These are phyloP conservation scores for Epichloe elymi DNA, from an alignment of 2,329 filamentous ascomycete species.

Conservation along the genomic window DNA sequence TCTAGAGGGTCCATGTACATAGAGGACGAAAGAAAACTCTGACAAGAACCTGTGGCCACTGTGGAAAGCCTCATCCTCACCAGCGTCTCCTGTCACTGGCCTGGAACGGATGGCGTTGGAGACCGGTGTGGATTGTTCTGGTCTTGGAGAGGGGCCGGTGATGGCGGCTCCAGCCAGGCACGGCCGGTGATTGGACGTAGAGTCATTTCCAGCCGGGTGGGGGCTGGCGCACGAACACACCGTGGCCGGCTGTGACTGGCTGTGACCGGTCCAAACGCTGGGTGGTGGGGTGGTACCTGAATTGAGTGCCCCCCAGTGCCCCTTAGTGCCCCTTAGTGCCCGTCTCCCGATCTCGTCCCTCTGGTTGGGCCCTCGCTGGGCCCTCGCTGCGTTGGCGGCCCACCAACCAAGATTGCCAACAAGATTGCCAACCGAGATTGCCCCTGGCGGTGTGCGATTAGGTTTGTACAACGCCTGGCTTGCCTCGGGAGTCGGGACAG, in stretches of 20 bases:
- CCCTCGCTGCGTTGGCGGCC: too few relatives aligned
- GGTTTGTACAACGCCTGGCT: neutral
- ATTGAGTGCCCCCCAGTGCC: neutral
- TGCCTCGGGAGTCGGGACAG: neutral
- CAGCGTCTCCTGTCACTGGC: neutral
- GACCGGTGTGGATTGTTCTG: neutral
- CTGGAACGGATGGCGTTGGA: constrained; percentile 1
- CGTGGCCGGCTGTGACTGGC: constrained; percentile 5
- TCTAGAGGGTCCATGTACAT: neutral
- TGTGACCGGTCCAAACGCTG: too few relatives aligned
- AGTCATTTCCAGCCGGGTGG: constrained; percentile 6
- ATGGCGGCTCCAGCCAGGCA: constrained; percentile 9
- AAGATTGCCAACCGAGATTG: too few relatives aligned
- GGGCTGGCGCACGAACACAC: neutral
- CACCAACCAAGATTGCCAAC: too few relatives aligned
- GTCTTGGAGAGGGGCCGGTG: neutral
- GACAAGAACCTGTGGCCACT: neutral
- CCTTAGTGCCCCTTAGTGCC: neutral
- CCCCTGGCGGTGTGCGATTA: neutral
- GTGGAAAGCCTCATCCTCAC: constrained; percentile 1
- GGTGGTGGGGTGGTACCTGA: constrained; percentile 7
- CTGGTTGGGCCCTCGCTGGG: too few relatives aligned
- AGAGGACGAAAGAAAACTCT: constrained; percentile 1
- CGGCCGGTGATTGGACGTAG: constrained; percentile 10
- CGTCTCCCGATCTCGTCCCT: neutral